Evolutionary conservation across 441 rosid genomes (phyloP).

Genomic region (Erodium texanum): DNA sequence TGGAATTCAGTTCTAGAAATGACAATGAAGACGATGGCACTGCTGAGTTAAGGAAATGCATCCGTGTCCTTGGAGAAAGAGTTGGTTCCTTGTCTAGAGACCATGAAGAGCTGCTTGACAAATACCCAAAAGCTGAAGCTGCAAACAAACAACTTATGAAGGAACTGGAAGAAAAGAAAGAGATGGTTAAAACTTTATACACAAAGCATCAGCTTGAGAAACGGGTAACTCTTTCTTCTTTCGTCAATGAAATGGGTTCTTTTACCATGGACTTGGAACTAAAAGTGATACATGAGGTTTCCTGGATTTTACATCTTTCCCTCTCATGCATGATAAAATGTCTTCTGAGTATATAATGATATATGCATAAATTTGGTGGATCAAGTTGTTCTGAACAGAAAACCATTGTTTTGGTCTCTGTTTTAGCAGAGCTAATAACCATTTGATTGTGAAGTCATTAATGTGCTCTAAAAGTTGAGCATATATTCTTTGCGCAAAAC

Average conservation of each 20-base stretch:
- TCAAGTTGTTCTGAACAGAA: neutral
- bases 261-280: neutral
- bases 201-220: conserved; percentile 87
- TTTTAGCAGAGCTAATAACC: neutral
- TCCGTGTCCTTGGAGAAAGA: conserved; percentile 66
- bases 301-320: neutral
- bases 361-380: neutral
- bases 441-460: neutral
- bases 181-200: conserved; percentile 55
- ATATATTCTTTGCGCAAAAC: neutral
- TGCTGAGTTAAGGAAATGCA: conserved; percentile 63
- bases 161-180: conserved; percentile 74
- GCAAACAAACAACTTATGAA: conserved; percentile 63
- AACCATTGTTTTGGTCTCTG: neutral
- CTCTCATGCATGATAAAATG: neutral
- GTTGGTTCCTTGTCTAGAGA: conserved; percentile 67
- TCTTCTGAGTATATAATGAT: neutral
- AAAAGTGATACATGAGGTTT: conserved; percentile 1
- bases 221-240: conserved; percentile 50
- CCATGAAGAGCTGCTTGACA: conserved; percentile 71
- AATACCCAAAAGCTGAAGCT: conserved; percentile 56
- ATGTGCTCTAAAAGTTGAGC: neutral
- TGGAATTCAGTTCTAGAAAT: conserved; percentile 43
- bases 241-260: neutral
- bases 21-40: conserved; percentile 71